A percentile compares a stretch with the other conserved stretches of the same genome.
Evolutionary conservation across 805 yeast genomes (phyloP).

Genomic region (Myxozyma geophila): DNA sequence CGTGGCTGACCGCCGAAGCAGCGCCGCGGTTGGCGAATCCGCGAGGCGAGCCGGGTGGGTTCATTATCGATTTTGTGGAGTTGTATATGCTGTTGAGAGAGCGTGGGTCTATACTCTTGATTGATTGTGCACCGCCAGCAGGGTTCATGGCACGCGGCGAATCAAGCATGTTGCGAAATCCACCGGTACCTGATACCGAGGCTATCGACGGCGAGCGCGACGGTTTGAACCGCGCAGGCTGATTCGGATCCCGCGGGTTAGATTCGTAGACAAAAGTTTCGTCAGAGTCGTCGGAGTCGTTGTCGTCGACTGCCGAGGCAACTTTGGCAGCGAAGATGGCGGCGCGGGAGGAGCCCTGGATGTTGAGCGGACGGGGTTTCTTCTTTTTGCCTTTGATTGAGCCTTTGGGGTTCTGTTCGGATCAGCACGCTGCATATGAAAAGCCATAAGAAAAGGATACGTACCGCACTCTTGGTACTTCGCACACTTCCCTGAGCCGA

Average conservation of each 20-base stretch:
- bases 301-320: conserved; percentile 93
- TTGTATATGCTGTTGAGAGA: conserved; percentile 46
- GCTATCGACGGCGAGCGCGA: conserved; percentile 25
- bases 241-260: conserved; percentile 38
- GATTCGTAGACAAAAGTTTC: conserved; percentile 95
- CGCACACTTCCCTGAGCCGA: conserved; percentile 31
- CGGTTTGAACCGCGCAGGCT: conserved; percentile 15
- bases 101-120: conserved; percentile 21
- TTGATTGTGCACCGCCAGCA: neutral
- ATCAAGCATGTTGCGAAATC: conserved; percentile 2
- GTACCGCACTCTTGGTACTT: conserved; percentile 24
- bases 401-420: conserved; percentile 2
- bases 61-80: conserved; percentile 1
- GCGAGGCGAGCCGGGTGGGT: conserved; percentile 14
- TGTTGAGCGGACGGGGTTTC: conserved; percentile 16
- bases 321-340: conserved; percentile 93
- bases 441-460: conserved; percentile 2
- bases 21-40: conserved; percentile 60
- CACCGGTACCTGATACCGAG: conserved; percentile 1
- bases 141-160: neutral
- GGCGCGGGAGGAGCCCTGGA: conserved; percentile 61
- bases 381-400: conserved; percentile 29
- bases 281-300: conserved; percentile 82
- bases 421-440: neutral
- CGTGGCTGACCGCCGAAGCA: conserved; percentile 42